These are phyloP conservation scores for Penicillium waksmanii DNA, from an alignment of 495 filamentous ascomycete species.

Conservation along the genomic window DNA sequence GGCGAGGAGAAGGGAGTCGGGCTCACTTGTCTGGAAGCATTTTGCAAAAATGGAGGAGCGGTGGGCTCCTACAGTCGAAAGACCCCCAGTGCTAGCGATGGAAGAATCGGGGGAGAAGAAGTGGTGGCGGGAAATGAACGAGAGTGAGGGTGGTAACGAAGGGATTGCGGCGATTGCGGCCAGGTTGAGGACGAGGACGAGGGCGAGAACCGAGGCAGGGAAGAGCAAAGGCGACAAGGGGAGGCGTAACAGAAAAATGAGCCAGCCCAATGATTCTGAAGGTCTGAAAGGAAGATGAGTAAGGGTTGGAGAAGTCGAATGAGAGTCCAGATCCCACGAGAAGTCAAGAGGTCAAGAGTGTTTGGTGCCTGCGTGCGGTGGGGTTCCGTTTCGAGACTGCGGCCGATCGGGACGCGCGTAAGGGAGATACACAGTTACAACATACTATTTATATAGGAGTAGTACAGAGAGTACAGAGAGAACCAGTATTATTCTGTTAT, in stretches of 20 bases:
- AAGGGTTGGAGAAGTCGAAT: background rate
- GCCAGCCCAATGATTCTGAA: constrained; percentile 33
- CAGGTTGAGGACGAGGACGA: background rate
- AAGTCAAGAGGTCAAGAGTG: constrained; percentile 6
- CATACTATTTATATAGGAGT: too few relatives aligned
- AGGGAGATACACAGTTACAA: constrained; percentile 10
- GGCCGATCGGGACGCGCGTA: constrained; percentile 38
- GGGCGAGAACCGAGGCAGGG: background rate
- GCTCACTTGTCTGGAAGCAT: constrained; percentile 89
- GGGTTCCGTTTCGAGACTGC: constrained; percentile 37
- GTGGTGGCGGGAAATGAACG: constrained; percentile 19
- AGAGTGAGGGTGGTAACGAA: constrained; percentile 25
- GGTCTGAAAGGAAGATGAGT: constrained; percentile 12
- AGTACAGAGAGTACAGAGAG: too few relatives aligned
- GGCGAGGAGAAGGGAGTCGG: background rate
- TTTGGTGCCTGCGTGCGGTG: constrained; percentile 39
- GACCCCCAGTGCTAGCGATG: constrained; percentile 44
- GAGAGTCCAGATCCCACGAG: constrained; percentile 10
- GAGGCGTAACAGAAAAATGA: constrained; percentile 27
- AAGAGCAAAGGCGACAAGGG: constrained; percentile 1
- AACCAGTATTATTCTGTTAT: too few relatives aligned
- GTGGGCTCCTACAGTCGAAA: constrained; percentile 42
- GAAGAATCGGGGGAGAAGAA: constrained; percentile 8
- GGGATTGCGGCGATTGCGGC: constrained; percentile 10
- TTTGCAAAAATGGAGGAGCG: constrained; percentile 51